A percentile compares a stretch with the other conserved stretches of the same genome.
These are phyloP conservation scores for Triangularia verruculosa DNA, from an alignment of 2,329 filamentous ascomycete species.

Conservation along the genomic window DNA sequence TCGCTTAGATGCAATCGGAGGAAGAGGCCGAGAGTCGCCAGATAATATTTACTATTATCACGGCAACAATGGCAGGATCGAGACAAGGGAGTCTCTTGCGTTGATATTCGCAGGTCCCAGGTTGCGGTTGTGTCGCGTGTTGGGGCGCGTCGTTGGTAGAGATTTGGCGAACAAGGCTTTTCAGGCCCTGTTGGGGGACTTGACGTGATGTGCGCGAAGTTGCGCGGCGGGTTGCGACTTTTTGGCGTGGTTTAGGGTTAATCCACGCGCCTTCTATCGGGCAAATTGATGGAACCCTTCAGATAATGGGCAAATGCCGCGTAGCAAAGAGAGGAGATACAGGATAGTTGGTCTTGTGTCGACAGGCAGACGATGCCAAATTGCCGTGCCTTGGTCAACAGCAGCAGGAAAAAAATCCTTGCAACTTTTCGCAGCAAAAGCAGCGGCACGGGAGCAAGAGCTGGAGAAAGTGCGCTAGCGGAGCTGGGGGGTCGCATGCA, in stretches of 20 bases:
- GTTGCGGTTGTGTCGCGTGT: neutral
- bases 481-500: constrained; percentile 21
- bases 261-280: constrained; percentile 19
- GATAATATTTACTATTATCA: neutral
- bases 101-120: neutral
- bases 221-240: constrained; percentile 10
- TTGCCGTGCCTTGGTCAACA: constrained; percentile 10
- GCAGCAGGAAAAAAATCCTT: constrained; percentile 25
- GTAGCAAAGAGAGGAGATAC: constrained; percentile 20
- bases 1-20: constrained; percentile 2
- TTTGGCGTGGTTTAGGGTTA: constrained; percentile 6
- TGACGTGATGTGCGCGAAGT: constrained; percentile 18
- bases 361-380: constrained; percentile 24
- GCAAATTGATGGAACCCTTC: no score
- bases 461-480: constrained; percentile 24
- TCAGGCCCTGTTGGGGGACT: constrained; percentile 4
- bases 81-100: neutral
- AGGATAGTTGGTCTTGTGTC: constrained; percentile 23
- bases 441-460: neutral
- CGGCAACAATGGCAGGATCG: constrained; percentile 5
- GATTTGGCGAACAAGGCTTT: constrained; percentile 12
- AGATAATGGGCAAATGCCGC: no score
- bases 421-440: constrained; percentile 10
- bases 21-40: neutral
- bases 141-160: constrained; percentile 15